Percentiles rank a stretch among this genome's conserved stretches.
Conservation (phyloP, 257 asterid species). For the Leptodermis oblonga region DNA sequence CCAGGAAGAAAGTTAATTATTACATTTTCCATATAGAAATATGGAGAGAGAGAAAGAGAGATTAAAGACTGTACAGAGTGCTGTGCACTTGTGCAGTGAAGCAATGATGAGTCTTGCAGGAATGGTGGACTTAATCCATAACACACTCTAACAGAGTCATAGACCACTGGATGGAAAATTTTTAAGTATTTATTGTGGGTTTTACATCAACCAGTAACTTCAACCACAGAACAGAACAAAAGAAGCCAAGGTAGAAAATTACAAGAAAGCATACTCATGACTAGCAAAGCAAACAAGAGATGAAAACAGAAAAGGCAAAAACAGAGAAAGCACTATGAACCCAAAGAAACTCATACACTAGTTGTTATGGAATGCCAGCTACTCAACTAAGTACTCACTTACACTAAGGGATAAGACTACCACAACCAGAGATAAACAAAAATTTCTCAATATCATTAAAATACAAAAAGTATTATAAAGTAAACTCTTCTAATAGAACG, state of each 20-base stretch:
- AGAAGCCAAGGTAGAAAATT: conserved; percentile 45
- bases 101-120: conserved; percentile 55
- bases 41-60: conserved; percentile 16
- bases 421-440: conserved; percentile 23
- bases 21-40: conserved; percentile 15
- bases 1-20: conserved; percentile 11
- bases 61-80: conserved; percentile 30
- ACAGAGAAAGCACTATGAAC: conserved; percentile 28
- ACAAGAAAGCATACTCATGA: conserved; percentile 29
- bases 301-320: conserved; percentile 35
- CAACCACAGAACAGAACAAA: conserved; percentile 35
- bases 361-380: conserved; percentile 32
- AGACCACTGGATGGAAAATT: conserved; percentile 15
- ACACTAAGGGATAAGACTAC: conserved; percentile 46
- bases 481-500: no score
- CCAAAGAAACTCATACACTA: conserved; percentile 24
- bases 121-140: conserved; percentile 29
- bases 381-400: conserved; percentile 21
- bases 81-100: conserved; percentile 42
- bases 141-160: conserved; percentile 24
- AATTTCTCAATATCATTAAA: not conserved
- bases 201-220: conserved; percentile 22
- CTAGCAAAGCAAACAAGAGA: conserved; percentile 30
- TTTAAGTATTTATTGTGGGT: not conserved
- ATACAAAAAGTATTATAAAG: not conserved